Conservation (phyloP, 177 flowering plant species). For the Tripterygium wilfordii region DNA sequence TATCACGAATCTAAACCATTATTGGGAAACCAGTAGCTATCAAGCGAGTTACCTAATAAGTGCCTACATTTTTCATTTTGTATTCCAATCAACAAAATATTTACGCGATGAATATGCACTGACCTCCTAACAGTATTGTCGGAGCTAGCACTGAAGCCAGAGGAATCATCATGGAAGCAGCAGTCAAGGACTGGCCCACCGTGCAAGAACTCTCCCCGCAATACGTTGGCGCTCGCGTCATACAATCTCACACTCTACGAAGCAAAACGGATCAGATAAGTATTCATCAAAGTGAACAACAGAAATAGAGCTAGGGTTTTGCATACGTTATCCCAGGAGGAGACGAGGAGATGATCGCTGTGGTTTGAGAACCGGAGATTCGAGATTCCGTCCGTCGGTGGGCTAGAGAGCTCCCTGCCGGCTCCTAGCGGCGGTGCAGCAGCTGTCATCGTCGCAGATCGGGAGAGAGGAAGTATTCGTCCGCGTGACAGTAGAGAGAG, state of each 20-base stretch:
- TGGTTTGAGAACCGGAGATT: slow-evolving; percentile 91
- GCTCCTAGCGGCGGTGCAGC: slow-evolving; percentile 39
- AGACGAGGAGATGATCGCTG: slow-evolving; percentile 89
- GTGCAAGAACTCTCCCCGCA: slow-evolving; percentile 92
- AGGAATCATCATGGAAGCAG: slow-evolving; percentile 98
- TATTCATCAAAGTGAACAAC: background rate
- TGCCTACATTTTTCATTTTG: no score
- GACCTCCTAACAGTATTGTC: slow-evolving; percentile 88
- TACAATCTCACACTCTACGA: slow-evolving; percentile 75
- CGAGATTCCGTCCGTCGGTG: slow-evolving; percentile 87
- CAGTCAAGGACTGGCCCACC: slow-evolving; percentile 89
- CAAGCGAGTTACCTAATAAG: no score
- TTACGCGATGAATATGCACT: background rate
- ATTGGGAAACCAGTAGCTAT: no score
- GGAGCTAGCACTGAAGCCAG: slow-evolving; percentile 79
- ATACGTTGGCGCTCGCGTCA: slow-evolving; percentile 73
- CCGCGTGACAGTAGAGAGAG: slow-evolving; percentile 10
- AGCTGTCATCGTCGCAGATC: slow-evolving; percentile 37
- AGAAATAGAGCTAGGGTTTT: background rate
- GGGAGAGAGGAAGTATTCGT: slow-evolving; percentile 1
- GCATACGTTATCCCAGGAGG: slow-evolving; percentile 93
- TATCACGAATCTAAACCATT: no score
- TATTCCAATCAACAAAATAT: no score
- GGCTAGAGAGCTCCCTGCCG: slow-evolving; percentile 77
- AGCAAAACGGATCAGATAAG: background rate